A percentile compares a stretch with the other conserved stretches of the same genome.
Evolutionary conservation across 1,139 yeast species (phyloP).

Genomic region (Blastobotrys malaysiensis): DNA sequence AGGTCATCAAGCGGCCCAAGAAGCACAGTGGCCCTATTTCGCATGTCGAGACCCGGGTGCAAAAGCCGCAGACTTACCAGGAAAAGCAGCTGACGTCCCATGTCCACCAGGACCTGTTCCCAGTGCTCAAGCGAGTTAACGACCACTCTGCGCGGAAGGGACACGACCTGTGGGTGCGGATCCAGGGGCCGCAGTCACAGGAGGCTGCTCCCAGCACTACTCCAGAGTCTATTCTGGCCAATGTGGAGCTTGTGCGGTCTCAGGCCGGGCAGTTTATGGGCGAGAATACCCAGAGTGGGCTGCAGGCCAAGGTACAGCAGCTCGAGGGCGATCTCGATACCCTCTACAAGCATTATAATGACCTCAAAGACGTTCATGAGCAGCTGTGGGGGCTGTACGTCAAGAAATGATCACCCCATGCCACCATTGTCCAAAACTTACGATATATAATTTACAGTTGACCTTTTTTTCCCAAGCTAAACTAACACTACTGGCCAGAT

Average conservation of each 20-base stretch:
- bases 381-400: conserved; percentile 26
- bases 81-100: conserved; percentile 2
- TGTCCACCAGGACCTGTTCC: conserved; percentile 14
- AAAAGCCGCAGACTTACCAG: neutral
- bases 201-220: neutral
- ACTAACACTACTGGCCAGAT: conserved; percentile 16
- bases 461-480: no score
- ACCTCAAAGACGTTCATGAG: conserved; percentile 23
- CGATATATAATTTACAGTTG: no score
- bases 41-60: conserved; percentile 9
- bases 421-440: no score
- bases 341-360: conserved; percentile 20
- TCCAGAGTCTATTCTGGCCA: conserved; percentile 4
- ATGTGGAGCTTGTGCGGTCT: conserved; percentile 12
- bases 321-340: conserved; percentile 24
- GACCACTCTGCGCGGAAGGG: conserved; percentile 17
- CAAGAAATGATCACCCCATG: conserved; percentile 1
- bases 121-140: conserved; percentile 26
- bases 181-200: conserved; percentile 5
- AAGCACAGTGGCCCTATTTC: conserved; percentile 37
- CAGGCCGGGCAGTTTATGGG: conserved; percentile 16
- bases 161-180: conserved; percentile 23
- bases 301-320: conserved; percentile 21
- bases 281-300: conserved; percentile 19
- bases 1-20: conserved; percentile 61